Base-by-base conservation (phyloP, 768 basidiomycete species). In the Favolaschia claudopus region DNA sequence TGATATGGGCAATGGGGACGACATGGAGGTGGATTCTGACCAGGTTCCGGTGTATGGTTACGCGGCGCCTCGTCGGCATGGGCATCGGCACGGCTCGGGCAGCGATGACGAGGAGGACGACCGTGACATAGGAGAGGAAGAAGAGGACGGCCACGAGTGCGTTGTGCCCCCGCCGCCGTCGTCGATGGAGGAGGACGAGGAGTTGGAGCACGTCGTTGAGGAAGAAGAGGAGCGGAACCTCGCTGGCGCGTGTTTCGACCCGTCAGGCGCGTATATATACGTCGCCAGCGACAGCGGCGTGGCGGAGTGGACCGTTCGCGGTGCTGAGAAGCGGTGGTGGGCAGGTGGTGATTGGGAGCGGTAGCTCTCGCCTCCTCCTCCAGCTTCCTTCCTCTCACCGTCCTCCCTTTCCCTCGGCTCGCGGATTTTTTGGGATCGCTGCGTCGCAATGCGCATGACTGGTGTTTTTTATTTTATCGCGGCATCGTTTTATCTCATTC, bases 271-370 rank as follows among this genome's bases (percentile, higher is more conserved):
- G 60, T 84, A 79, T 69, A 67, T 93, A 28, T 93, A 93, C 67
- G 87, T 86, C 14, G 91, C 87, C 20, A 84, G 85, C 52, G 82
- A 82, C 57, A 71, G 77, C 57, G 86, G 86, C 33, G 77, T 95
- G 24, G 88, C 86, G 7, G 93, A 95, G 70, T 95, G 91, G 90
- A 78, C 82, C 39, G 78, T 95, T 49, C 78, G 83, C 20, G 89
- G 88, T 5, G 84, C 86, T 14, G 88, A 88, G 62, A 90, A 89
- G 78, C 77, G 83, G 47, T 92, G 89, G 89, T 92, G 88, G 87
- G 74, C 79, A 39, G 82, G 78, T 63, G 78, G 79, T 42, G 72
- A 72, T 27, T 84, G 82, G 82, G 72, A 64, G 58, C 54, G 63
- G 47, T 64, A 57, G 40, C 31, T 44, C n/a, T n/a, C n/a, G n/a